Base-by-base conservation (phyloP, 2,329 filamentous ascomycete genomes). In the Arthrobotrys conoides region DNA sequence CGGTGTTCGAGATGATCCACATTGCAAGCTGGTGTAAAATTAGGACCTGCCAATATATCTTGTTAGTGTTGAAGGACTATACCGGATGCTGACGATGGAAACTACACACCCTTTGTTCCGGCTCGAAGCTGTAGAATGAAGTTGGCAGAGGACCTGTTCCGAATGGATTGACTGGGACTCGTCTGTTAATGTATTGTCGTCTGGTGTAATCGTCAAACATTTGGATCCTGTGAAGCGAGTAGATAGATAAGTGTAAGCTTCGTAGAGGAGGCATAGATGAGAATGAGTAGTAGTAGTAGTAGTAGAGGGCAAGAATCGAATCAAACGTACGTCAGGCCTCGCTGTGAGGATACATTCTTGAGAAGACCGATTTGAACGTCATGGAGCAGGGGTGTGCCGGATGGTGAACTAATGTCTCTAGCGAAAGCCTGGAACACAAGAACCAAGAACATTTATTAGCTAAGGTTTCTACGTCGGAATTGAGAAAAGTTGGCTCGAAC, bases 161-260 rank as follows among this genome's bases (percentile, higher is more conserved):
- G 82, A 97, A 97, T 0, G 95, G 95, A 83, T 97, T 98, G 69
- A 88, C 88, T 10, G 89, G 84, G 2, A 94, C 91, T 1, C 92
- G 91, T 85, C 93, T 97, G n/a, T 91, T 88, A 67, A 92, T 85
- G 84, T 94, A 99, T 84, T 97, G 94, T 76, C 94, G 91, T 82
- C 94, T 90, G 38, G 94, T 92, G 83, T 97, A 97, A 83, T 97
- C 94, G 83, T 98, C 94, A 82, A 98, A 97, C 61, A 96, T 91
- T 2, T 96, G 94, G 66, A 88, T 89, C 0, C 94, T 97, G 82
- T 69, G 36, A 24, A 59, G 6, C 44, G 44, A 46, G n/a, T 46
- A 5, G 55, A 5, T 73, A 68, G 51, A 16, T 46, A 33, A 18
- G 36, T n/a, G 51, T 63, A 41, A 63, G 33, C 18, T 53, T 48